A percentile compares a stretch with the other conserved stretches of the same genome.
phyloP scores from a whole-genome alignment of 2,329 filamentous ascomycete genomes.

The Endothia cerciana region DNA sequence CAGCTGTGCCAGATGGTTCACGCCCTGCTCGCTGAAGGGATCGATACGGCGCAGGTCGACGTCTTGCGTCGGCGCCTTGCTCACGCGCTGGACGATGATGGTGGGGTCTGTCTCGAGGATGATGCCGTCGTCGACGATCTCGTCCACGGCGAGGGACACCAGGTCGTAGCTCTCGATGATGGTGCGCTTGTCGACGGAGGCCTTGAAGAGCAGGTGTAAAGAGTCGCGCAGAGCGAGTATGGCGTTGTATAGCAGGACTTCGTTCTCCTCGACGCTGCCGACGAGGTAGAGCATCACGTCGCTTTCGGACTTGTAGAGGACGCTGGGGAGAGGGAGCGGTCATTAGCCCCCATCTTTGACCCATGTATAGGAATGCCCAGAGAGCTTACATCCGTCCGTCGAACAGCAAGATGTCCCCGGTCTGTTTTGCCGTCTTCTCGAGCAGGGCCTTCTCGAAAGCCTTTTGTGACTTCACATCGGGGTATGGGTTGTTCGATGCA shows the following conservation, averaged over 20 bases:
- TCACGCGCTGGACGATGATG: slow-evolving; percentile 89
- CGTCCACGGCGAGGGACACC: slow-evolving; percentile 90
- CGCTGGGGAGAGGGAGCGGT: slow-evolving; percentile 40
- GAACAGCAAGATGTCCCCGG: slow-evolving; percentile 94
- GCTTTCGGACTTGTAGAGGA: slow-evolving; percentile 97
- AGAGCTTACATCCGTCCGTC: slow-evolving; percentile 74
- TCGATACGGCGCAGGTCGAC: slow-evolving; percentile 93
- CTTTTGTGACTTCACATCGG: slow-evolving; percentile 90
- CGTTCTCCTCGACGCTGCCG: slow-evolving; percentile 90
- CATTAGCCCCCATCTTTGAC: neutral
- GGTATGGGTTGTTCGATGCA: slow-evolving; percentile 71
- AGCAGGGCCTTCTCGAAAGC: slow-evolving; percentile 94
- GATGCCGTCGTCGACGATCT: slow-evolving; percentile 93
- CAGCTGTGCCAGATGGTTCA: slow-evolving; percentile 92
- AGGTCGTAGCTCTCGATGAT: slow-evolving; percentile 99
- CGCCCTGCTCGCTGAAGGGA: slow-evolving; percentile 84
- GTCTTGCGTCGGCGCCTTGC: slow-evolving; percentile 88
- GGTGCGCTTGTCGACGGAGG: slow-evolving; percentile 95
- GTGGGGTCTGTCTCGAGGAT: slow-evolving; percentile 97
- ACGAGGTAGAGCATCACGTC: slow-evolving; percentile 97
- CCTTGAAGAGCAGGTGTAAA: slow-evolving; percentile 91
- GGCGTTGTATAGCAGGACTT: slow-evolving; percentile 94
- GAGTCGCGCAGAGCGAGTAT: slow-evolving; percentile 89
- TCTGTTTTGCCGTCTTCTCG: slow-evolving; percentile 95
- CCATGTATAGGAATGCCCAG: neutral